Evolutionary conservation across 805 yeast species (phyloP), one percentile per base, ranked within the genome.

Genomic region (Maudiozyma saulgeensis): DNA sequence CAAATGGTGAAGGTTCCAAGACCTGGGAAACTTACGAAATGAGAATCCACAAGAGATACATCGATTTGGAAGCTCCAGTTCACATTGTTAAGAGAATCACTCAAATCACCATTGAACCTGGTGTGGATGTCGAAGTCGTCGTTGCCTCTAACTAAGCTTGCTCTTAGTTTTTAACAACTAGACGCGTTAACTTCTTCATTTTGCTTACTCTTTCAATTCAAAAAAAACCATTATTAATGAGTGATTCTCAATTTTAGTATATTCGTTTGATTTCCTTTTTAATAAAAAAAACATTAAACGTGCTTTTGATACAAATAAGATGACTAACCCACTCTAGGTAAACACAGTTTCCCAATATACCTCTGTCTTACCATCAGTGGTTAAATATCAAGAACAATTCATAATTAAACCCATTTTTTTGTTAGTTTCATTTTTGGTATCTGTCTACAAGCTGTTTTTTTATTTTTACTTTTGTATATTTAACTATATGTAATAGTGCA

Each of bases 1-100:
- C 99, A 71, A 95, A 95, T 77, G 99, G 99, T 93, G 97, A 93
- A 82, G 99, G 99, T 93, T 93, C 99, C 68, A 93, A 93, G 91
- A 93, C 99, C 69, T 93, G 97, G 97, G 99, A 93, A 75, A 80
- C 95, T 68, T 93, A 83, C 77, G 99, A 93, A 82, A 86, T 93
- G 96, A 91, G 97, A 86, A 89, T 93, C 82, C 99, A 93, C 96
- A 93, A 93, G 95, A 90, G 99, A 80, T 85, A 88, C 76, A 88
- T 93, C 71, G 96, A 90, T 80, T 82, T 93, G 75, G 91, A 87
- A 78, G 96, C 98, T 62, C 96, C 97, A 76, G 87, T 96, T 70
- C 77, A 80, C 60, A 75, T 82, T 63, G 96, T 91, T 76, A 89
- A 86, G 86, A 86, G 84, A 78, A 88, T 91, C 79, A 90, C 98